Percentiles rank a stretch among this genome's conserved stretches.
Conservation (phyloP, 164 flowering plant species). For the Tinospora cordifolia region DNA sequence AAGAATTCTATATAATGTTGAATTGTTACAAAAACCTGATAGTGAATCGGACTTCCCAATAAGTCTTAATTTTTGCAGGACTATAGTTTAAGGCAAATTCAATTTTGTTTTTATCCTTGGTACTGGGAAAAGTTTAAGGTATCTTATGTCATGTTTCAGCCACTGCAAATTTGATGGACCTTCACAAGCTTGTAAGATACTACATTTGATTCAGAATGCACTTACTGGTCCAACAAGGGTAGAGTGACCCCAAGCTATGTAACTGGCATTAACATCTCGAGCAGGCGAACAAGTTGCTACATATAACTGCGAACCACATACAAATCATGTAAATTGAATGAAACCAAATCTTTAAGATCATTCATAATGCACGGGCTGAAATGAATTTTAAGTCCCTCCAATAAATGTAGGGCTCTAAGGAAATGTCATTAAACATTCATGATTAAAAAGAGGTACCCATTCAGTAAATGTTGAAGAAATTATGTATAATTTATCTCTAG, state of each 20-base stretch:
- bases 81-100: too few relatives aligned
- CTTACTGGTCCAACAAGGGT: constrained; percentile 96
- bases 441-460: neutral
- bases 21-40: too few relatives aligned
- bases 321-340: neutral
- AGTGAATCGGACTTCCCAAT: too few relatives aligned
- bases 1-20: too few relatives aligned
- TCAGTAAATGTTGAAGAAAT: neutral
- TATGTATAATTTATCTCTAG: neutral
- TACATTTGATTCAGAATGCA: constrained; percentile 3
- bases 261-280: constrained; percentile 70
- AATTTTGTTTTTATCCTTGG: too few relatives aligned
- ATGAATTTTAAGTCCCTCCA: too few relatives aligned
- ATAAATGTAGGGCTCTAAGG: neutral
- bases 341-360: too few relatives aligned
- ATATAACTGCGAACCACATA: constrained; percentile 45
- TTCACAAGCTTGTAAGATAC: neutral
- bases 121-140: neutral
- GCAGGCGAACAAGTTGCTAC: constrained; percentile 99
- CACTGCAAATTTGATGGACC: neutral
- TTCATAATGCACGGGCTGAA: too few relatives aligned
- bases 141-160: neutral
- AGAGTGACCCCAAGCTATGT: constrained; percentile 97
- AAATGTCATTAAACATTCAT: neutral
- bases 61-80: too few relatives aligned